phyloP scores from a whole-genome alignment of 1,284 basidiomycete genomes.

The Malassezia equina region DNA sequence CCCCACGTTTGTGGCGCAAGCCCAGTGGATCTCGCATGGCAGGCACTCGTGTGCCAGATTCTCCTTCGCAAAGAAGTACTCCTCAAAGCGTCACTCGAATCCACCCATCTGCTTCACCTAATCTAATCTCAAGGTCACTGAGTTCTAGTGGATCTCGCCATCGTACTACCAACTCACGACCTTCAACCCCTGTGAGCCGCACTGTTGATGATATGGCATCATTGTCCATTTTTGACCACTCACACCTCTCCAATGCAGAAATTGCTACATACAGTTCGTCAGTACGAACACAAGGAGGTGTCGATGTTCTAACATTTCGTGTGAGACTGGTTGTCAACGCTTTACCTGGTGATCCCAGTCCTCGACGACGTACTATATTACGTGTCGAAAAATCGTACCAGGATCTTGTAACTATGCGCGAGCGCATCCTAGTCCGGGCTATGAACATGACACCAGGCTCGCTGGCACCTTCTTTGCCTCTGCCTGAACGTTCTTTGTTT shows the following conservation, averaged over 20 bases:
- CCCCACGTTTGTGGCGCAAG: conserved; percentile 9
- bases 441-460: not conserved
- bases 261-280: not conserved
- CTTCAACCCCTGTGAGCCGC: not conserved
- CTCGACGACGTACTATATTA: not conserved
- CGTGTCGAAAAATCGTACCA: conserved; percentile 9
- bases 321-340: not conserved
- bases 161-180: not conserved
- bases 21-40: not conserved
- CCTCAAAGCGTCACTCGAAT: not conserved
- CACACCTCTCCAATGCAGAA: not conserved
- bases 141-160: not conserved
- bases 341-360: not conserved
- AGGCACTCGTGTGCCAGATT: not conserved
- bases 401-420: conserved; percentile 3
- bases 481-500: conserved; percentile 3
- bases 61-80: not conserved
- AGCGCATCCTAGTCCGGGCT: not conserved
- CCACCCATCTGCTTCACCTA: not conserved
- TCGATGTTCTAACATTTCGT: conserved; percentile 2
- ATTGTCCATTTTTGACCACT: not conserved
- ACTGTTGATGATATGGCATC: not conserved
- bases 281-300: not conserved
- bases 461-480: not conserved
- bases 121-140: not conserved